phyloP scores from a whole-genome alignment of 179 eudicot genomes.

The Gypsophila paniculata region DNA sequence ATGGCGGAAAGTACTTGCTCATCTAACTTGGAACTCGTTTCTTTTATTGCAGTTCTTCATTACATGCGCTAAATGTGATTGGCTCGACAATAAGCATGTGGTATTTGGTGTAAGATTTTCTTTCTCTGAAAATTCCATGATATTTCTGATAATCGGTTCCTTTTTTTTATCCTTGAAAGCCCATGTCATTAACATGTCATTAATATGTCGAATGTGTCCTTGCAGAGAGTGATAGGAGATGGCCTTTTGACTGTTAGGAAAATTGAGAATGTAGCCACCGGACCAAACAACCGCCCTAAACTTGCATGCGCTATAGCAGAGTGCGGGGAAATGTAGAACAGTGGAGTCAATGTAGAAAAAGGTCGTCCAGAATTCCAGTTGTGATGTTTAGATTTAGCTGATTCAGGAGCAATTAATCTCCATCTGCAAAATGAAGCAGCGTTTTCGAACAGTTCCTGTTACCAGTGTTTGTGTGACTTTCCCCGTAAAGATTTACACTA shows the following conservation, averaged over 20 bases:
- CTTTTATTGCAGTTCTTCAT: slow-evolving; percentile 66
- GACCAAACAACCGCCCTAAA: slow-evolving; percentile 82
- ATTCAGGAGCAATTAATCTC: background rate
- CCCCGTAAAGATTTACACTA: background rate
- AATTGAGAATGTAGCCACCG: slow-evolving; percentile 87
- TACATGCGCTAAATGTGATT: slow-evolving; percentile 87
- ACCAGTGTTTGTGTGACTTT: background rate
- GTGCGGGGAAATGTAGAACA: slow-evolving; percentile 82
- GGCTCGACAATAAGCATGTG: slow-evolving; percentile 98
- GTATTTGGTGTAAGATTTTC: slow-evolving; percentile 77
- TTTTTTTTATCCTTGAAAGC: background rate
- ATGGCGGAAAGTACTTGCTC: background rate
- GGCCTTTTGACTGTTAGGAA: slow-evolving; percentile 86
- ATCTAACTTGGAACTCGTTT: slow-evolving; percentile 8
- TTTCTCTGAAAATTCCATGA: background rate
- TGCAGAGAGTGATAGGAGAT: slow-evolving; percentile 89
- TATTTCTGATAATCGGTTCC: background rate
- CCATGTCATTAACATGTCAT: slow-evolving; percentile 9
- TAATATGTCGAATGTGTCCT: slow-evolving; percentile 7
- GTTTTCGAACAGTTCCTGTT: background rate
- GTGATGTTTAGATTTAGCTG: background rate
- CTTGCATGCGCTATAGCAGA: slow-evolving; percentile 75
- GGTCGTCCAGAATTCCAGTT: background rate
- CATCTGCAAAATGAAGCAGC: background rate
- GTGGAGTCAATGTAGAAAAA: background rate